A percentile compares a stretch with the other conserved stretches of the same genome.
Evolutionary conservation across 768 basidiomycete species (phyloP).

Genomic region (Boletus sp.): DNA sequence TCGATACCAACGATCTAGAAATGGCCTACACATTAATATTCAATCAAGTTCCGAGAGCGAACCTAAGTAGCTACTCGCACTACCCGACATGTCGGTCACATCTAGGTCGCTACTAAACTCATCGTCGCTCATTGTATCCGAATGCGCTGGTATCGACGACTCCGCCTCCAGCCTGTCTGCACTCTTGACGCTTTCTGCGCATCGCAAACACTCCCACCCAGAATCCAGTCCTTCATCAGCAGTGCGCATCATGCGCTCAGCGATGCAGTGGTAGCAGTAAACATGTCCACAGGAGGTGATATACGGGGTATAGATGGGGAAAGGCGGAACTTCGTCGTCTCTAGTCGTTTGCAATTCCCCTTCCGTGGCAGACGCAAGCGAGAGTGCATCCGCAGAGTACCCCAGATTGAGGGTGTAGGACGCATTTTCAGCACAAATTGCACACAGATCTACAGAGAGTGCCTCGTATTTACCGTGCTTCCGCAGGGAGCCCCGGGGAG

Average conservation of each 20-base stretch:
- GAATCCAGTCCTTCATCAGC: constrained; percentile 57
- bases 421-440: constrained; percentile 84
- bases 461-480: constrained; percentile 63
- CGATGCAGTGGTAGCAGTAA: constrained; percentile 94
- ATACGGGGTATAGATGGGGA: constrained; percentile 81
- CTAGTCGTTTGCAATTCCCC: constrained; percentile 12
- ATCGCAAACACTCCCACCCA: constrained; percentile 85
- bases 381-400: constrained; percentile 51
- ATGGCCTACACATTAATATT: background rate
- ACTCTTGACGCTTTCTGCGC: constrained; percentile 59
- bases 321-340: constrained; percentile 43
- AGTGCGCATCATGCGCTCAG: constrained; percentile 73
- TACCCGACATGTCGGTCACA: constrained; percentile 52
- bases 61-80: constrained; percentile 42
- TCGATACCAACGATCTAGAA: constrained; percentile 5
- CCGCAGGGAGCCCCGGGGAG: constrained; percentile 8
- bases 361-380: constrained; percentile 21
- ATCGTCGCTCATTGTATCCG: constrained; percentile 48
- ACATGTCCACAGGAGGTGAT: constrained; percentile 78
- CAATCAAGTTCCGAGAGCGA: constrained; percentile 29
- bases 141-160: constrained; percentile 17
- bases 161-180: constrained; percentile 55
- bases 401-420: constrained; percentile 57
- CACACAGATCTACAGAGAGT: constrained; percentile 76
- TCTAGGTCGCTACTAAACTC: constrained; percentile 53